Conservation (phyloP, 225 moss, liverwort and hornwort genomes). For the Sphagnum contortum region DNA sequence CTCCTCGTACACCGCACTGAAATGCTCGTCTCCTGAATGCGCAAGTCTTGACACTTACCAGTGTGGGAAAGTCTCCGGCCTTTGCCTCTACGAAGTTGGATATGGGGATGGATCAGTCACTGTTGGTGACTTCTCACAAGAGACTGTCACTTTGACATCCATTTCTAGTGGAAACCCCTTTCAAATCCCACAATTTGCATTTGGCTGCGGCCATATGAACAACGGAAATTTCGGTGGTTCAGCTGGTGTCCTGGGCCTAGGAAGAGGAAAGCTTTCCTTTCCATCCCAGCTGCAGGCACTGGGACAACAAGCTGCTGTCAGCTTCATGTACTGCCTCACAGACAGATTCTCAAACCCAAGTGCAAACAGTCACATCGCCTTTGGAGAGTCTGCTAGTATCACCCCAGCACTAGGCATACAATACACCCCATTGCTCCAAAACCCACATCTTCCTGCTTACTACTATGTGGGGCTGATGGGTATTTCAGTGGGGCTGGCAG, state of each 20-base stretch:
- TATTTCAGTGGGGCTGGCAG: conserved; percentile 39
- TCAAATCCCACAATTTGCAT: conserved; percentile 30
- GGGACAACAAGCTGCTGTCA: conserved; percentile 10
- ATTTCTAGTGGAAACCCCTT: conserved; percentile 14
- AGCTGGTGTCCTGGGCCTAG: conserved; percentile 55
- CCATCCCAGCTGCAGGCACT: conserved; percentile 33
- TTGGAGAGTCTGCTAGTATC: conserved; percentile 24
- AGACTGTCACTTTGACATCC: conserved; percentile 56
- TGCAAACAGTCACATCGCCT: conserved; percentile 43
- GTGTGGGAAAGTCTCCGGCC: conserved; percentile 29
- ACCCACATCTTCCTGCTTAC: conserved; percentile 46
- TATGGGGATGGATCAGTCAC: conserved; percentile 64
- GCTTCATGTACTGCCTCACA: conserved; percentile 67
- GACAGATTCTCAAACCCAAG: conserved; percentile 33
- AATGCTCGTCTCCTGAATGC: conserved; percentile 38
- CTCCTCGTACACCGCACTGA: conserved; percentile 32
- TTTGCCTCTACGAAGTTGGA: conserved; percentile 44
- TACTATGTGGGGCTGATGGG: conserved; percentile 54
- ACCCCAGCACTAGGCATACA: conserved; percentile 8
- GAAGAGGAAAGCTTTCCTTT: conserved; percentile 57
- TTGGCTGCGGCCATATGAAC: conserved; percentile 78
- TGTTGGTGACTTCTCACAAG: conserved; percentile 54
- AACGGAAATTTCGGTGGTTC: conserved; percentile 56
- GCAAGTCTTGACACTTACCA: conserved; percentile 21
- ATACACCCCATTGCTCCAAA: conserved; percentile 40